Percentiles rank a stretch among this genome's conserved stretches.
Conservation (phyloP, 345 rosid species). For the Boechera divaricarpa region DNA sequence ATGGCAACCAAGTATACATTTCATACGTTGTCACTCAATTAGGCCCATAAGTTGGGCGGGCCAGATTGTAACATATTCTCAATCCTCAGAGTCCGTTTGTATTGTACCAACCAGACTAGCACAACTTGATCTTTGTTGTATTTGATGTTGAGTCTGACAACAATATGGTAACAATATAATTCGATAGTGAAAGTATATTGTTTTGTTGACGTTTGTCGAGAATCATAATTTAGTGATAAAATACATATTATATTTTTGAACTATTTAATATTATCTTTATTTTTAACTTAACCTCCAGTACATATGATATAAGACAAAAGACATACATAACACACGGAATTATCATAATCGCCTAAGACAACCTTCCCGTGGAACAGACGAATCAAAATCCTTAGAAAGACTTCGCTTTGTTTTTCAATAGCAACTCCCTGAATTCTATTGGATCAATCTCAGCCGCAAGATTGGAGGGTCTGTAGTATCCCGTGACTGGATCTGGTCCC, state of each 20-base stretch:
- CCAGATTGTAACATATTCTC: background rate
- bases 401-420: slow-evolving; percentile 57
- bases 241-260: background rate
- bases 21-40: background rate
- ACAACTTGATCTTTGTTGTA: background rate
- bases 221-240: background rate
- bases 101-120: background rate
- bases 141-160: background rate
- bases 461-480: slow-evolving; percentile 71
- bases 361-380: background rate
- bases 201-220: background rate
- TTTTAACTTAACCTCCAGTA: background rate
- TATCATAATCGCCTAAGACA: background rate
- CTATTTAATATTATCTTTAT: background rate
- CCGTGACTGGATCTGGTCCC: slow-evolving; percentile 77
- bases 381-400: slow-evolving; percentile 31
- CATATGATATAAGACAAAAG: background rate
- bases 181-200: background rate
- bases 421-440: slow-evolving; percentile 68
- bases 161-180: background rate
- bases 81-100: background rate
- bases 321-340: background rate
- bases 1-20: too few relatives aligned
- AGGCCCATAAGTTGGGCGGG: background rate
- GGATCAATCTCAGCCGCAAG: slow-evolving; percentile 62